Conservation (phyloP, 108 stramenopile species). For the Poteriospumella lacustris region DNA sequence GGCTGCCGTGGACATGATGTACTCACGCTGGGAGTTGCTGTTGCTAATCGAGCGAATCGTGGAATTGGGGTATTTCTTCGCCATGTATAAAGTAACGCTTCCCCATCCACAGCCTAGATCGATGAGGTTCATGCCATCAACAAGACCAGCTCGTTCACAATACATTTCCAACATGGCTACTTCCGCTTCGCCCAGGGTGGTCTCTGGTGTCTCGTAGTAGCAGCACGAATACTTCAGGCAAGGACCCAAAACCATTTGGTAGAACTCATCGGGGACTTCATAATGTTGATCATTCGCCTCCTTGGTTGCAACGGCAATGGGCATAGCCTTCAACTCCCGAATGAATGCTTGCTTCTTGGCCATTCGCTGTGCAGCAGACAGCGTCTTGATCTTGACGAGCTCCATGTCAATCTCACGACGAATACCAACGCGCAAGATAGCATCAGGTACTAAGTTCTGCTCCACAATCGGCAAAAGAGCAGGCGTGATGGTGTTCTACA, state of each 20-base stretch:
- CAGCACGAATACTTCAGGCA: conserved; percentile 84
- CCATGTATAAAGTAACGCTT: conserved; percentile 69
- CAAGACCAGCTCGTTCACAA: conserved; percentile 69
- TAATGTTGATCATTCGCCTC: conserved; percentile 95
- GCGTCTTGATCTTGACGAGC: conserved; percentile 36
- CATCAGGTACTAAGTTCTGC: conserved; percentile 47
- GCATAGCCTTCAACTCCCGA: conserved; percentile 46
- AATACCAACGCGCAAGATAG: conserved; percentile 45
- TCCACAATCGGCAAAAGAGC: conserved; percentile 44
- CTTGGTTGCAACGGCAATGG: conserved; percentile 67
- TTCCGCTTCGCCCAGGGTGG: conserved; percentile 67
- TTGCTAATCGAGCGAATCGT: conserved; percentile 63
- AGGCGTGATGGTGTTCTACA: not conserved
- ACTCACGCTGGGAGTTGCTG: conserved; percentile 71
- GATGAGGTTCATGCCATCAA: conserved; percentile 73
- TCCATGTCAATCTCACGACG: conserved; percentile 33
- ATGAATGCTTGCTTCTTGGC: conserved; percentile 14
- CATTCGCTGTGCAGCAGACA: not conserved
- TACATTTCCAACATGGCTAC: conserved; percentile 77
- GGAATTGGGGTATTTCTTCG: conserved; percentile 50
- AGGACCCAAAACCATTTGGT: conserved; percentile 69
- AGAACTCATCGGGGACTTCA: conserved; percentile 88
- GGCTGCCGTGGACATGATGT: conserved; percentile 70
- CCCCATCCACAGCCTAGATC: conserved; percentile 89
- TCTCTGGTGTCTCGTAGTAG: conserved; percentile 59